Evolutionary conservation across 768 basidiomycete genomes (phyloP).

Genomic region (Serendipita sp.): DNA sequence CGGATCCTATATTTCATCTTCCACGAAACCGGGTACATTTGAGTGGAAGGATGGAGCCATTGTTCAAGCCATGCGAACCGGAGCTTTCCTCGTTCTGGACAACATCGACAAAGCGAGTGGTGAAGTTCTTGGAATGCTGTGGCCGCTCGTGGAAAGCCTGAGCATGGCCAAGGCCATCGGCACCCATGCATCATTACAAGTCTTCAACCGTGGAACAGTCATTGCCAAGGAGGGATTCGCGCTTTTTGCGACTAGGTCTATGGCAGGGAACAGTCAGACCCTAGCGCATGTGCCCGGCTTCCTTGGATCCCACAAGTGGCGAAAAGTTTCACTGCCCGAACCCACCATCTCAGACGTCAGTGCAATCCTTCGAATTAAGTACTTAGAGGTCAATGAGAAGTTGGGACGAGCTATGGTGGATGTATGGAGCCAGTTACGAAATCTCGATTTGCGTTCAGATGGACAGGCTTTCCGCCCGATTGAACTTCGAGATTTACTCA

Average conservation of each 20-base stretch:
- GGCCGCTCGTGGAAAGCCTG: conserved; percentile 60
- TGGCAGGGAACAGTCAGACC: conserved; percentile 30
- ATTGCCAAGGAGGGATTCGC: conserved; percentile 67
- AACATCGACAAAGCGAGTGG: conserved; percentile 82
- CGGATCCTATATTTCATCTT: conserved; percentile 84
- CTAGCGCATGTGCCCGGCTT: conserved; percentile 48
- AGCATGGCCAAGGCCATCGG: conserved; percentile 61
- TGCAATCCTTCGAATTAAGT: conserved; percentile 51
- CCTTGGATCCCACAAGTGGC: conserved; percentile 73
- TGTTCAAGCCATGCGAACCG: conserved; percentile 75
- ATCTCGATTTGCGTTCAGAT: conserved; percentile 25
- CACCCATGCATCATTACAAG: conserved; percentile 44
- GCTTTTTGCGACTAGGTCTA: conserved; percentile 77
- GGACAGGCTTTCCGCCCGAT: conserved; percentile 38
- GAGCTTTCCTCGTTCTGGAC: conserved; percentile 84
- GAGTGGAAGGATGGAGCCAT: conserved; percentile 95
- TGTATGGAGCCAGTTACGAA: conserved; percentile 51
- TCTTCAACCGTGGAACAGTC: conserved; percentile 60
- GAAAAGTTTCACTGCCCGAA: conserved; percentile 45
- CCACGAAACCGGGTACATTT: conserved; percentile 68
- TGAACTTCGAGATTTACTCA: conserved; percentile 68
- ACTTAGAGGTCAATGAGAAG: conserved; percentile 39
- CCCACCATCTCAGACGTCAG: conserved; percentile 54
- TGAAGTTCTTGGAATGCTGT: conserved; percentile 77
- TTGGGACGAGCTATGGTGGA: conserved; percentile 37